phyloP scores from a whole-genome alignment of 2,329 filamentous ascomycete genomes.

The Polytolypa hystricis region DNA sequence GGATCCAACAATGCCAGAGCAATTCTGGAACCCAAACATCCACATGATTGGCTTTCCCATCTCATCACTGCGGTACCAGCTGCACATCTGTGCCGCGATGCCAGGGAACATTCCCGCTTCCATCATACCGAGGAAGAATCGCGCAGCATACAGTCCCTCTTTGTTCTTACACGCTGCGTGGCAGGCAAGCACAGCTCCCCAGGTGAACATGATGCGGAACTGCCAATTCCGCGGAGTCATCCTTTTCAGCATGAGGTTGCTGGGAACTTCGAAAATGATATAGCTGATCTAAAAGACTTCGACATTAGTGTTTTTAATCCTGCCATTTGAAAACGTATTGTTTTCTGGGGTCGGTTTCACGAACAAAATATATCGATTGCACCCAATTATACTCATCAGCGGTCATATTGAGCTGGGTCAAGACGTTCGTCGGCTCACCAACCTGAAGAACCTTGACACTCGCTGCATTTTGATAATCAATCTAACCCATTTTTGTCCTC shows the following conservation, averaged over 20 bases:
- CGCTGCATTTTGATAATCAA: constrained; percentile 33
- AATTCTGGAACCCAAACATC: constrained; percentile 32
- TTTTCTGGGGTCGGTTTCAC: constrained; percentile 5
- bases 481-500: not conserved
- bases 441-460: constrained; percentile 35
- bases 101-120: constrained; percentile 34
- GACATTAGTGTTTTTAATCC: not conserved
- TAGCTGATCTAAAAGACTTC: constrained; percentile 24
- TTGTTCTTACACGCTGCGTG: constrained; percentile 27
- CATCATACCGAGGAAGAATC: constrained; percentile 30
- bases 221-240: constrained; percentile 28
- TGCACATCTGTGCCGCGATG: constrained; percentile 27
- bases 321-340: not conserved
- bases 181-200: constrained; percentile 29
- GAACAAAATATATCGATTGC: constrained; percentile 29
- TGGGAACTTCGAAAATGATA: constrained; percentile 32
- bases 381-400: constrained; percentile 33
- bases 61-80: constrained; percentile 36
- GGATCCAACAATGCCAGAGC: constrained; percentile 26
- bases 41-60: constrained; percentile 32
- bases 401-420: constrained; percentile 31
- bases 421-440: constrained; percentile 29
- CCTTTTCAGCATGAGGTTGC: constrained; percentile 29
- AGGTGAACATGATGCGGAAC: constrained; percentile 26
- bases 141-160: constrained; percentile 23